phyloP scores from a whole-genome alignment of 495 filamentous ascomycete species.

The Evernia prunastri region DNA sequence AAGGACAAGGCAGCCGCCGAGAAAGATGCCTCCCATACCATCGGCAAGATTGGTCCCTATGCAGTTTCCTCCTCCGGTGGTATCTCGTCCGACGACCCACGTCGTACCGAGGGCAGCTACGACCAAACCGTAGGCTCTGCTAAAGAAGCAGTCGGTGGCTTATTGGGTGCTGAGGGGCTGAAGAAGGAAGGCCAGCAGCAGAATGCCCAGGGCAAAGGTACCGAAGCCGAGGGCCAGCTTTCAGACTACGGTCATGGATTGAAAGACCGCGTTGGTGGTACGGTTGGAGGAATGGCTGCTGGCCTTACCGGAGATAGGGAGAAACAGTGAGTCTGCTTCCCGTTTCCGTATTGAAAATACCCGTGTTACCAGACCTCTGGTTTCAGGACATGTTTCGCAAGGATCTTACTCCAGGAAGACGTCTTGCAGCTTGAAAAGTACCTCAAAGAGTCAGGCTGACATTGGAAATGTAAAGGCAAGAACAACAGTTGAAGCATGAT shows the following conservation, averaged over 20 bases:
- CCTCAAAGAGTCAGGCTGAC: background rate
- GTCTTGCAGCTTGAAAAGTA: background rate
- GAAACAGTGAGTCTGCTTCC: conserved; percentile 38
- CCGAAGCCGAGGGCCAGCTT: conserved; percentile 80
- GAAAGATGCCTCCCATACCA: conserved; percentile 63
- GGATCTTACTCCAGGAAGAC: background rate
- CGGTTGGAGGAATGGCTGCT: conserved; percentile 62
- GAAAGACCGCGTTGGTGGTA: conserved; percentile 63
- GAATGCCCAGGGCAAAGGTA: conserved; percentile 70
- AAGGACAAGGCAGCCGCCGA: conserved; percentile 56
- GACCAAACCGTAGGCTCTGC: conserved; percentile 81
- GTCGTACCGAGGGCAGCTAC: conserved; percentile 67
- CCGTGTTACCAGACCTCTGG: background rate
- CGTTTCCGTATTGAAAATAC: background rate
- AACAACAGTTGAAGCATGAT: conserved; percentile 65
- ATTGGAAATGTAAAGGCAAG: conserved; percentile 17
- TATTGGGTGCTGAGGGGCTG: conserved; percentile 67
- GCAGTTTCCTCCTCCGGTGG: conserved; percentile 64
- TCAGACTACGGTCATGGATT: conserved; percentile 66
- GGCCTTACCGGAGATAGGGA: conserved; percentile 63
- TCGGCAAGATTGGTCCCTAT: conserved; percentile 62
- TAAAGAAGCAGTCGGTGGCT: conserved; percentile 74
- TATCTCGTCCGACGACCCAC: conserved; percentile 62
- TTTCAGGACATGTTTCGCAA: background rate
- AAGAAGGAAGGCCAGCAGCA: conserved; percentile 69